These are phyloP conservation scores for Cyberlindnera suaveolens DNA, from an alignment of 805 yeast species.

Conservation along the genomic window DNA sequence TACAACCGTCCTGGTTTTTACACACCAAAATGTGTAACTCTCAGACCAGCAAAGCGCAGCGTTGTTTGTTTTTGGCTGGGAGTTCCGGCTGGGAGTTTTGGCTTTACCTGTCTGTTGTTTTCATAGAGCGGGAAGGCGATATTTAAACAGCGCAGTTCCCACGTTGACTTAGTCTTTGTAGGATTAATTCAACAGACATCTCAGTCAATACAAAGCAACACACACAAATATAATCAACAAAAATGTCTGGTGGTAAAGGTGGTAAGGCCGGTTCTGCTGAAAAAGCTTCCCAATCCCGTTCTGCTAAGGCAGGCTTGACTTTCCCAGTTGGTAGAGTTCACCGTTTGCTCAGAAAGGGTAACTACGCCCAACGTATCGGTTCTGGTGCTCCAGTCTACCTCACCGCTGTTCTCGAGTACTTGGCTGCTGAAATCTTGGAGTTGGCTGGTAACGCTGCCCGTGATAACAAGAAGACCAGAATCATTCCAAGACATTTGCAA, in stretches of 20 bases:
- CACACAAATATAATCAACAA: conserved; percentile 25
- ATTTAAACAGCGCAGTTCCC: no score
- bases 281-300: conserved; percentile 96
- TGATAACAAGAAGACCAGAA: conserved; percentile 98
- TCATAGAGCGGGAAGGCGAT: no score
- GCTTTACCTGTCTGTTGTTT: no score
- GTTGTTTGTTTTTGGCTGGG: no score
- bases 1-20: conserved; percentile 5
- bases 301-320: conserved; percentile 96
- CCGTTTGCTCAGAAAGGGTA: conserved; percentile 92
- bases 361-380: conserved; percentile 98
- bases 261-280: conserved; percentile 94
- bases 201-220: conserved; percentile 21
- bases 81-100: no score
- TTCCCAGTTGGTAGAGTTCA: conserved; percentile 99
- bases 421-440: conserved; percentile 97
- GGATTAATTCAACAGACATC: not conserved
- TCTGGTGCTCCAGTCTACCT: conserved; percentile 98
- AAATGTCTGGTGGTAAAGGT: conserved; percentile 67
- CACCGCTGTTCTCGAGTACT: conserved; percentile 94
- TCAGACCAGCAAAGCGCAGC: not conserved
- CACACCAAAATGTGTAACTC: conserved; percentile 5
- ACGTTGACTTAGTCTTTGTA: not conserved
- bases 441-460: conserved; percentile 99
- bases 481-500: conserved; percentile 97